Evolutionary conservation across 2,329 filamentous ascomycete genomes (phyloP).

Genomic region (Atkinsonella hypoxylon): DNA sequence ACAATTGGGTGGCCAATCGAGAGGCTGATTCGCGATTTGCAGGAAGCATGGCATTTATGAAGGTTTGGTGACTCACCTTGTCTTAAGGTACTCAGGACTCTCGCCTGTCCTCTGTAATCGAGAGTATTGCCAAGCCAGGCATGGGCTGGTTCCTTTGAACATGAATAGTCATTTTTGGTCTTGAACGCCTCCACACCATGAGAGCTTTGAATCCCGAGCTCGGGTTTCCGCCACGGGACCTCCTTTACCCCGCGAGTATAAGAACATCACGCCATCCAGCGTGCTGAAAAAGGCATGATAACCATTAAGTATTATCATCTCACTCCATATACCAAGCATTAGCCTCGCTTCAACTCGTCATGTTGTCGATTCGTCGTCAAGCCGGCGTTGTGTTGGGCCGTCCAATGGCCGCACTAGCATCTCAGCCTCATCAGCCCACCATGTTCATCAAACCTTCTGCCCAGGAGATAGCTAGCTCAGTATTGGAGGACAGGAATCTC

Average conservation of each 20-base stretch:
- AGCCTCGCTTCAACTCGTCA: background rate
- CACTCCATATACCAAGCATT: no score
- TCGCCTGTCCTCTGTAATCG: no score
- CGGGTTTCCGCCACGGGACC: constrained; percentile 13
- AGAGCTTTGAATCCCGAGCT: constrained; percentile 19
- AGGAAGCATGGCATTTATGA: constrained; percentile 15
- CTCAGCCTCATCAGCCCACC: background rate
- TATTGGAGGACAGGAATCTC: constrained; percentile 35
- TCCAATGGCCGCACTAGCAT: background rate
- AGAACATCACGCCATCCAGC: no score
- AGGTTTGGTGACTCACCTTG: background rate
- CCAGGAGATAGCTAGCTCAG: constrained; percentile 25
- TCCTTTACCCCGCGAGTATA: no score
- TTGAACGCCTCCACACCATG: background rate
- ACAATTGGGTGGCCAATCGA: constrained; percentile 28
- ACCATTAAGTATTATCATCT: no score
- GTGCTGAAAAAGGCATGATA: no score
- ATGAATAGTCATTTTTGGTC: no score
- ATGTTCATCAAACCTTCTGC: constrained; percentile 24
- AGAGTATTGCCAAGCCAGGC: no score
- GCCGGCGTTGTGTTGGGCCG: background rate
- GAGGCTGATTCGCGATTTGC: constrained; percentile 19
- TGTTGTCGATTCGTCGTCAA: background rate
- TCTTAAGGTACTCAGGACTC: no score
- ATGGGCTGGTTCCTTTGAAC: no score